Evolutionary conservation across 1,139 yeast genomes (phyloP), one percentile per base, ranked within the genome.

Genomic region (Kurtzmaniella natalensis): DNA sequence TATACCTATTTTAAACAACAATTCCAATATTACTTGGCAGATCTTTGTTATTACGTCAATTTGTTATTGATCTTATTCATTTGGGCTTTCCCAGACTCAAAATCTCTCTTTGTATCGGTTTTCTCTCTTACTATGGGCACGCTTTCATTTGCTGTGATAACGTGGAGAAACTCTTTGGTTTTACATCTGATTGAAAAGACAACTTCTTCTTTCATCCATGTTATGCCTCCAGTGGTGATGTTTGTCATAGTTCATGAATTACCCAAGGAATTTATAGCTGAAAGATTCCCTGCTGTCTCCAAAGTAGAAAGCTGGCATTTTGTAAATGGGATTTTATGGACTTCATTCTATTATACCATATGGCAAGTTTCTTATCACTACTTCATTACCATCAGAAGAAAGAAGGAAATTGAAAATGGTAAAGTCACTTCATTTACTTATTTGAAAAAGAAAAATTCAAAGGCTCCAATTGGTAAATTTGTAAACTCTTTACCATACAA

Each of bases 101-200:
- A 70, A 29, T 71, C 79, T 37, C 63, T 92, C 27, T 89, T 83
- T 57, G 76, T 86, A 18, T 73, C 92, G 7, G 88, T 94, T 45
- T 89, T 86, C 59, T 83, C 96, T 10, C 75, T 92, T 39, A 74
- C 94, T 2, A 79, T 83, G 64, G 97, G 97, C 1, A 86, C 96
- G 0, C 61, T 92, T 35, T 76, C 95, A 7, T 89, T 87, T 74
- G 97, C 97, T 0, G 96, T 92, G 14, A 81, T 89, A 25, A 86
- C 96, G 0, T 92, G 98, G 98, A 72, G 95, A 48, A 92, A 92
- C 54, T 88, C 96, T 7, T 69, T 92, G 38, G 97, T 92, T 7
- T 68, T 92, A 32, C 98, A 92, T 52, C 82, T 94, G 13, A 75
- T 92, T 42, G 97, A 89, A 44, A 89, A 92, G 57, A 85, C 92